Conservation (phyloP, 306 rosid species). For the Cicer yamashitae region DNA sequence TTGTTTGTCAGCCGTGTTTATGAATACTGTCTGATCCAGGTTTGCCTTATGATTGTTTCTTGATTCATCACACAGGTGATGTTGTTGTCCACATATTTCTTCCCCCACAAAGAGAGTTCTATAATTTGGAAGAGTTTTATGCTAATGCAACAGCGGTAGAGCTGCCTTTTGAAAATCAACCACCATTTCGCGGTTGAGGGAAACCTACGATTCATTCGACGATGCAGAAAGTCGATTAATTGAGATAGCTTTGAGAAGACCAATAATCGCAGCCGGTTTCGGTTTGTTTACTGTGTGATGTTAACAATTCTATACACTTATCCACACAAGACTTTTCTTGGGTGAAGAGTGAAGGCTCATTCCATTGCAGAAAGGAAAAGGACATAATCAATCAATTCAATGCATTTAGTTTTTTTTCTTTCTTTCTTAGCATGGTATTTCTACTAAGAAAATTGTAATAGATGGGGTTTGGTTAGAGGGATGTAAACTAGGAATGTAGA, state of each 20-base stretch:
- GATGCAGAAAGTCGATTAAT: conserved; percentile 32
- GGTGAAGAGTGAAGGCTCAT: conserved; percentile 30
- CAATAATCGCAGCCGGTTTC: conserved; percentile 27
- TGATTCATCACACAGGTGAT: conserved; percentile 70
- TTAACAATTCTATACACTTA: conserved; percentile 29
- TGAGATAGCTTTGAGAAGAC: conserved; percentile 34
- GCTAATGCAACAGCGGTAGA: conserved; percentile 79
- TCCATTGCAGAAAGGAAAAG: conserved; percentile 20
- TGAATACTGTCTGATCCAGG: conserved; percentile 5
- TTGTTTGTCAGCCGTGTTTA: neutral
- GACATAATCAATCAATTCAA: conserved; percentile 16
- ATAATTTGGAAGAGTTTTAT: conserved; percentile 95
- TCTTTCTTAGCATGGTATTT: conserved; percentile 25
- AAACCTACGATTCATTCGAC: conserved; percentile 11
- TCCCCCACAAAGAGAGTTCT: conserved; percentile 83
- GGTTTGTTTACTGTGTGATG: conserved; percentile 37
- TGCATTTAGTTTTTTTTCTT: conserved; percentile 1
- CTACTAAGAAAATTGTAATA: conserved; percentile 26
- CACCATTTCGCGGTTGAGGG: conserved; percentile 65
- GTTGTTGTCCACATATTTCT: conserved; percentile 91
- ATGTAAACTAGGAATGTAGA: conserved; percentile 19
- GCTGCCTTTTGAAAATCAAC: conserved; percentile 82
- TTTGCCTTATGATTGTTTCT: conserved; percentile 17
- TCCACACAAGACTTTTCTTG: conserved; percentile 25
- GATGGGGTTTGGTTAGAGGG: neutral